These are phyloP conservation scores for Wolfiporia cocos DNA, from an alignment of 1,284 basidiomycete genomes.

Conservation along the genomic window DNA sequence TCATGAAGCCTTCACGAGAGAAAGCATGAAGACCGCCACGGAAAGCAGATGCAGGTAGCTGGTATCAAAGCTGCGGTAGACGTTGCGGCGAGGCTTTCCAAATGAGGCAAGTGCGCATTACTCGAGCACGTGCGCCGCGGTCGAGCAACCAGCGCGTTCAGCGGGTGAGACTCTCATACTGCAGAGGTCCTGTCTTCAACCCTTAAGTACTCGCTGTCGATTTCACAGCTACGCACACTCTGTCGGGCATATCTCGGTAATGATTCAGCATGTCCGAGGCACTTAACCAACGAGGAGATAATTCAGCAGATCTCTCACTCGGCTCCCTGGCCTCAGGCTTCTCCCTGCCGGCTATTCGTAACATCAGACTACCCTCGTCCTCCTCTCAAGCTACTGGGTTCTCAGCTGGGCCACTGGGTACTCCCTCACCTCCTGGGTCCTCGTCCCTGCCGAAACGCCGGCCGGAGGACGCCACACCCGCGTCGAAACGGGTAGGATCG, in stretches of 20 bases:
- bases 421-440: conserved; percentile 40
- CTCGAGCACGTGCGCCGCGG: too few relatives aligned
- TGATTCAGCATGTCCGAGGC: conserved; percentile 26
- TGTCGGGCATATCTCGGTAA: background rate
- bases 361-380: conserved; percentile 43
- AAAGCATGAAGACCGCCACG: too few relatives aligned
- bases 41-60: too few relatives aligned
- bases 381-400: conserved; percentile 48
- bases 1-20: too few relatives aligned
- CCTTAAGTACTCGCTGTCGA: background rate
- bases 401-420: conserved; percentile 46
- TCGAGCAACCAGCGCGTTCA: too few relatives aligned
- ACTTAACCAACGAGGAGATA: conserved; percentile 26
- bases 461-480: conserved; percentile 27
- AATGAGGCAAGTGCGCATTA: too few relatives aligned
- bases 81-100: too few relatives aligned
- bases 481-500: conserved; percentile 21
- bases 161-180: too few relatives aligned
- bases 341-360: conserved; percentile 48
- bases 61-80: too few relatives aligned
- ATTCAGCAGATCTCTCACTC: conserved; percentile 53
- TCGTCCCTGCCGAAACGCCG: conserved; percentile 18
- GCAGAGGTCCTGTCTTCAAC: too few relatives aligned
- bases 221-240: background rate
- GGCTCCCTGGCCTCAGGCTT: conserved; percentile 51